Conservation (phyloP, 2,329 filamentous ascomycete genomes). For the Talaromyces atroroseus region DNA sequence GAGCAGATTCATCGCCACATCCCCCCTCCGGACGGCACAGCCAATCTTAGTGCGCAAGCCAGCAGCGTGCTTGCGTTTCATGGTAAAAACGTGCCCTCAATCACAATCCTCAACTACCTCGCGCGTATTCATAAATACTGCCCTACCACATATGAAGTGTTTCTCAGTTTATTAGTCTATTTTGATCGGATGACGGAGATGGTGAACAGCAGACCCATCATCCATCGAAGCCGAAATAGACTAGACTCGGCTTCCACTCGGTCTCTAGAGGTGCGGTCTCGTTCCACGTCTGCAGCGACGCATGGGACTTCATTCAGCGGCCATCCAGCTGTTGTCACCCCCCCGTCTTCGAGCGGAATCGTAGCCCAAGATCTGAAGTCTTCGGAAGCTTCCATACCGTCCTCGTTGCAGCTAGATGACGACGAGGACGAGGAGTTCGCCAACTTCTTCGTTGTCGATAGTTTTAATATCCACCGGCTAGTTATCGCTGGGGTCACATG, state of each 20-base stretch:
- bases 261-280: conserved; percentile 4
- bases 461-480: conserved; percentile 95
- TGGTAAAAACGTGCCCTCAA: conserved; percentile 94
- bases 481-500: conserved; percentile 97
- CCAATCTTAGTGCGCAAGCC: conserved; percentile 58
- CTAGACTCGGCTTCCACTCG: conserved; percentile 19
- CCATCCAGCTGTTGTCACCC: conserved; percentile 30
- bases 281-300: conserved; percentile 12
- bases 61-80: conserved; percentile 87
- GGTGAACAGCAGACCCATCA: conserved; percentile 71
- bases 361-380: conserved; percentile 30
- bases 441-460: conserved; percentile 90
- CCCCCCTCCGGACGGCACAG: conserved; percentile 54
- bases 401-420: conserved; percentile 31
- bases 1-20: conserved; percentile 78
- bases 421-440: conserved; percentile 52
- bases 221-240: conserved; percentile 47
- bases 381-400: conserved; percentile 28
- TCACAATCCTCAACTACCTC: conserved; percentile 93
- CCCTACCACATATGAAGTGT: conserved; percentile 96
- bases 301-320: conserved; percentile 17
- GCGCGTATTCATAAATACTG: conserved; percentile 98
- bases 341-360: conserved; percentile 31
- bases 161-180: conserved; percentile 89
- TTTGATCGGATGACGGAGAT: conserved; percentile 98